Conservation (phyloP, 805 yeast genomes). For the Cyberlindnera veronae region DNA sequence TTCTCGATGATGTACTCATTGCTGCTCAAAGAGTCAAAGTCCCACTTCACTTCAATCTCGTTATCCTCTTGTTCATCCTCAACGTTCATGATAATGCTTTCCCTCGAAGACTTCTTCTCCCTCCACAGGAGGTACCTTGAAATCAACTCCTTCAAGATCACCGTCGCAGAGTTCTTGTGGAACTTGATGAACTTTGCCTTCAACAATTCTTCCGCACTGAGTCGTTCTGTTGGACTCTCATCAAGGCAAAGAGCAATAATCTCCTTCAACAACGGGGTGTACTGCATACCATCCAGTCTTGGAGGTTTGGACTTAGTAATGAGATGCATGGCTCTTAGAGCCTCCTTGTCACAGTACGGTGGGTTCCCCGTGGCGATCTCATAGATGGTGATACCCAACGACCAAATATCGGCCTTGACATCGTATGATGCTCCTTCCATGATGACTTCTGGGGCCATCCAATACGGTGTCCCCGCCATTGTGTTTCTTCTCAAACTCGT, state of each 20-base stretch:
- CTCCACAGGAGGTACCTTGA: slow-evolving; percentile 73
- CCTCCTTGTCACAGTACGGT: slow-evolving; percentile 94
- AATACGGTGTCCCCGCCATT: slow-evolving; percentile 93
- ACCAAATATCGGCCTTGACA: slow-evolving; percentile 95
- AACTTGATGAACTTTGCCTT: slow-evolving; percentile 69
- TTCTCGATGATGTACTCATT: slow-evolving; percentile 71
- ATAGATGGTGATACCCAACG: slow-evolving; percentile 88
- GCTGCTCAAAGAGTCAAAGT: slow-evolving; percentile 77
- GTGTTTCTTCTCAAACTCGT: slow-evolving; percentile 79
- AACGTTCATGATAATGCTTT: slow-evolving; percentile 40
- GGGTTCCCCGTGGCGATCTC: slow-evolving; percentile 98
- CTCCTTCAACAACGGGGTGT: slow-evolving; percentile 74
- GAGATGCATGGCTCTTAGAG: slow-evolving; percentile 89
- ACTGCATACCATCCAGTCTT: slow-evolving; percentile 85
- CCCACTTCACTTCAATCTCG: slow-evolving; percentile 69
- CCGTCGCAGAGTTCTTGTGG: slow-evolving; percentile 57
- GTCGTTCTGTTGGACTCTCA: slow-evolving; percentile 87
- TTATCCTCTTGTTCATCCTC: slow-evolving; percentile 41
- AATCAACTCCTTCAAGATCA: slow-evolving; percentile 67
- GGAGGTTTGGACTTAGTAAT: slow-evolving; percentile 94
- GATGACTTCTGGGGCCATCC: slow-evolving; percentile 99
- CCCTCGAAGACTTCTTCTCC: slow-evolving; percentile 56
- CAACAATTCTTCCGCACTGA: slow-evolving; percentile 78
- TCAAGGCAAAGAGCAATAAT: slow-evolving; percentile 88
- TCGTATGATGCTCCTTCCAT: slow-evolving; percentile 87